phyloP scores from a whole-genome alignment of 129 eudicot genomes.

The Arctium lappa region DNA sequence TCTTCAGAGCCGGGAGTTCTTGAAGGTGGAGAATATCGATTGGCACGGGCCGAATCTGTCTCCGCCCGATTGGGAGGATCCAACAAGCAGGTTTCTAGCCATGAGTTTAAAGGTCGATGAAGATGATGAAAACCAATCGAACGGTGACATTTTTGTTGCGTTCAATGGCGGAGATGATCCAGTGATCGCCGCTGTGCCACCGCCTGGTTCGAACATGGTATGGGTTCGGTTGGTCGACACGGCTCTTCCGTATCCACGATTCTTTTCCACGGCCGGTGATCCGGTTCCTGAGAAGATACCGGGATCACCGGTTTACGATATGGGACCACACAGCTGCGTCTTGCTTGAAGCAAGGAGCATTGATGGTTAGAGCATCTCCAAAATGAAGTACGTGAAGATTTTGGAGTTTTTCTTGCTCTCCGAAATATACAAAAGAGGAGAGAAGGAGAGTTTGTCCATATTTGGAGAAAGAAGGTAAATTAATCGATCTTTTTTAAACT shows the following conservation, averaged over 20 bases:
- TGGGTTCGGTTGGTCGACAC: conserved; percentile 91
- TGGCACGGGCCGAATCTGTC: conserved; percentile 61
- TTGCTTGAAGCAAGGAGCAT: conserved; percentile 62
- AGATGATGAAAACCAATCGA: conserved; percentile 9
- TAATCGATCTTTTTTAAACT: too few relatives aligned
- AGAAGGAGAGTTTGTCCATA: too few relatives aligned
- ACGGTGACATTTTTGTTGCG: conserved; percentile 61
- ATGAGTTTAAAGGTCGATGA: conserved; percentile 53
- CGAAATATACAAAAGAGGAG: too few relatives aligned
- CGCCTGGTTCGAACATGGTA: conserved; percentile 38
- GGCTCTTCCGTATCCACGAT: conserved; percentile 66
- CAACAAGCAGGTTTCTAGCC: conserved; percentile 63
- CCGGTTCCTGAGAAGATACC: conserved; percentile 45
- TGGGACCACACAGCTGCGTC: conserved; percentile 70
- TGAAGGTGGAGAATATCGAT: conserved; percentile 59
- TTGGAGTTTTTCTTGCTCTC: too few relatives aligned
- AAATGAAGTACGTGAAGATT: not conserved
- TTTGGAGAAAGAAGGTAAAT: too few relatives aligned
- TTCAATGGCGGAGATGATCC: conserved; percentile 56
- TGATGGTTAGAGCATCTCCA: conserved; percentile 13
- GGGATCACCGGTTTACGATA: conserved; percentile 42
- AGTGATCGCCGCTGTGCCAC: conserved; percentile 50
- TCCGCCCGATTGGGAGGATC: conserved; percentile 89
- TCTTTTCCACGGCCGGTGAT: conserved; percentile 58
- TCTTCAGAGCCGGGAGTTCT: conserved; percentile 58